Base-by-base conservation (phyloP, 768 basidiomycete species). In the Pseudohyphozyma bogoriensis region DNA sequence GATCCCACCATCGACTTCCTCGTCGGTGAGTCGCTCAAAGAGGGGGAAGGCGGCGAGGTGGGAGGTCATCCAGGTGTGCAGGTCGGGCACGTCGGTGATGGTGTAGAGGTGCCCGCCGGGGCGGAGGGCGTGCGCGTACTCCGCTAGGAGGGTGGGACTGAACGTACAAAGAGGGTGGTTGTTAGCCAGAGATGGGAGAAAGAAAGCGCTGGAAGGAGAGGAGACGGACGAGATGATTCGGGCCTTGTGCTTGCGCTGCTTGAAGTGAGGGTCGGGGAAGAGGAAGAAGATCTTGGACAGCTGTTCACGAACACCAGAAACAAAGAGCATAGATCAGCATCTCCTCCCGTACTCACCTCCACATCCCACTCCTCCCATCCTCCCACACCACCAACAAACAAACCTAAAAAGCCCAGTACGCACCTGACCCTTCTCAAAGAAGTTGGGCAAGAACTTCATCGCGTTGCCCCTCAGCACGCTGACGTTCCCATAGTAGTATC, bases 211-310 rank as follows among this genome's bases (percentile, higher is more conserved):
- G 55, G 63, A 24, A 3, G 52, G 37, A 12, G 31, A 13, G 31
- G 24, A 33, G 18, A 70, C 77, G 56, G 53, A 76, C 55, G 92
- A 95, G 72, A 97, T 92, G 72, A 97, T 97, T 71, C 95, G 85
- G 2, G 93, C 93, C 77, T 99, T 99, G 79, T 97, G 93, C 74
- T 99, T 99, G 69, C 92, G 84, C 12, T 82, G 80, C 74, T 99
- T 97, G 81, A 99, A 99, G 74, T 97, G 95, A 0, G 95, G 95
- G 74, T 99, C 95, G 44, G 95, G 95, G 76, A 97, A 99, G 60
- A 97, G 81, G 78, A 99, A 97, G 77, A 99, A 99, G 52, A 99
- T 79, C 51, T 93, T 84, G 24, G 86, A 85, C 39, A 99, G 79
- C 64, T 78, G 65, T 12, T 39, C 31, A 7, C 29, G 28, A n/a